Evolutionary conservation across 2,329 filamentous ascomycete species (phyloP).

Genomic region (Aspergillus texensis): DNA sequence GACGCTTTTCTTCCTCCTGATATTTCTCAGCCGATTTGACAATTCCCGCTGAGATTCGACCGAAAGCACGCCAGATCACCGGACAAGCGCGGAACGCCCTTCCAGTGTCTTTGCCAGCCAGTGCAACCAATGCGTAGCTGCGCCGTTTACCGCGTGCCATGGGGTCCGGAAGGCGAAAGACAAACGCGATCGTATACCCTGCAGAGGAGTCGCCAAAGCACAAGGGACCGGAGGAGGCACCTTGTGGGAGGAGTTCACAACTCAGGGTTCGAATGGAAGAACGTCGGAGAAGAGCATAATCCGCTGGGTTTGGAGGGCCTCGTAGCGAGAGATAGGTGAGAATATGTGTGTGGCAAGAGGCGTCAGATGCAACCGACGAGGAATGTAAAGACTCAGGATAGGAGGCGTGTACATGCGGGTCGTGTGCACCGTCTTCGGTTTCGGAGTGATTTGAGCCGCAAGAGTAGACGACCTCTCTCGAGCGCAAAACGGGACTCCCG

Average conservation of each 20-base stretch:
- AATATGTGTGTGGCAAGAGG: conserved; percentile 57
- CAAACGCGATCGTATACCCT: conserved; percentile 62
- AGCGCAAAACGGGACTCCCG: conserved; percentile 58
- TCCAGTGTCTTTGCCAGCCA: conserved; percentile 56
- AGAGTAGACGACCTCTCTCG: conserved; percentile 56
- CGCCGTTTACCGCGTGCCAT: conserved; percentile 59
- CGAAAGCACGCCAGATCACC: conserved; percentile 57
- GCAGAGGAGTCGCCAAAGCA: conserved; percentile 59
- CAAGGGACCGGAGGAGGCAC: conserved; percentile 59
- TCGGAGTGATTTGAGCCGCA: conserved; percentile 47
- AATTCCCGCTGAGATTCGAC: conserved; percentile 57
- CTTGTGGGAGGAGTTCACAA: conserved; percentile 58
- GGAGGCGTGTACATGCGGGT: conserved; percentile 40
- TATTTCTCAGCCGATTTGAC: conserved; percentile 49
- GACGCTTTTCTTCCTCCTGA: conserved; percentile 48
- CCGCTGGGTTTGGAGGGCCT: conserved; percentile 55
- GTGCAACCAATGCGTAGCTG: conserved; percentile 60
- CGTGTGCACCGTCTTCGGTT: conserved; percentile 37
- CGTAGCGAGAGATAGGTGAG: conserved; percentile 62
- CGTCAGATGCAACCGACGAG: conserved; percentile 47
- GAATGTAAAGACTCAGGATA: conserved; percentile 43
- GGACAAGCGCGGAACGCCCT: conserved; percentile 51
- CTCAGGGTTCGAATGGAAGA: conserved; percentile 62
- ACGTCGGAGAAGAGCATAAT: conserved; percentile 58
- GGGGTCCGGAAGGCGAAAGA: conserved; percentile 61